Evolutionary conservation across 331 rosid species (phyloP).

Genomic region (Pyrus hybrid): DNA sequence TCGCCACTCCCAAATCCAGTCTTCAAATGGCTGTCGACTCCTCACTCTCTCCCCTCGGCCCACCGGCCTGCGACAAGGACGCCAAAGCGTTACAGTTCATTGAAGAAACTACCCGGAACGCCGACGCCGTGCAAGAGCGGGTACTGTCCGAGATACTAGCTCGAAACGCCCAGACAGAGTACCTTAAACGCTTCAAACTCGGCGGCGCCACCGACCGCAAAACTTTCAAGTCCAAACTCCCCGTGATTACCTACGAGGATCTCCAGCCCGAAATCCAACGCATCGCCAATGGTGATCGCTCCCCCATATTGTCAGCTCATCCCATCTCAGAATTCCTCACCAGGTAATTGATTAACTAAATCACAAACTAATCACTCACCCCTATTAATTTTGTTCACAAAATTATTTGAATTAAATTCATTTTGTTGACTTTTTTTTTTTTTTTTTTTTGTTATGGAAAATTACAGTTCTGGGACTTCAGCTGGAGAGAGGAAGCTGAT

Average conservation of each 20-base stretch:
- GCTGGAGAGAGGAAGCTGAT: slow-evolving; percentile 57
- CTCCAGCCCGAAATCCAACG: slow-evolving; percentile 52
- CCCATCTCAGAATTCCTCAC: slow-evolving; percentile 56
- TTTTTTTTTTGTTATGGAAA: not conserved
- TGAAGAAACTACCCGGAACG: slow-evolving; percentile 40
- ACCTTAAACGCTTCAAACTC: slow-evolving; percentile 34
- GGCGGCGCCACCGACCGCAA: slow-evolving; percentile 35
- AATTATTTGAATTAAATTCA: not conserved
- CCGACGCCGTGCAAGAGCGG: slow-evolving; percentile 34
- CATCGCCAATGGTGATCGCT: slow-evolving; percentile 48
- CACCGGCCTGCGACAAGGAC: slow-evolving; percentile 42
- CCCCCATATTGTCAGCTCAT: slow-evolving; percentile 44
- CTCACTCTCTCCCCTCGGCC: slow-evolving; percentile 34
- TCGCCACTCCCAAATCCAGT: not conserved
- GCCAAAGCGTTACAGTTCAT: slow-evolving; percentile 44
- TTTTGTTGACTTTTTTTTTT: not conserved
- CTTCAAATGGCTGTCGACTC: slow-evolving; percentile 39
- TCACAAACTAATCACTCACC: not conserved
- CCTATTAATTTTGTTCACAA: not conserved
- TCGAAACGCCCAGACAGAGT: slow-evolving; percentile 44
- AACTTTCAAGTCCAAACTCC: slow-evolving; percentile 27
- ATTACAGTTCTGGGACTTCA: slow-evolving; percentile 49
- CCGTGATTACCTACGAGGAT: slow-evolving; percentile 45
- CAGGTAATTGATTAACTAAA: slow-evolving; percentile 10
- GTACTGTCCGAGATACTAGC: slow-evolving; percentile 30